Conservation (phyloP, 495 filamentous ascomycete genomes). For the Daldinia vernicosa region DNA sequence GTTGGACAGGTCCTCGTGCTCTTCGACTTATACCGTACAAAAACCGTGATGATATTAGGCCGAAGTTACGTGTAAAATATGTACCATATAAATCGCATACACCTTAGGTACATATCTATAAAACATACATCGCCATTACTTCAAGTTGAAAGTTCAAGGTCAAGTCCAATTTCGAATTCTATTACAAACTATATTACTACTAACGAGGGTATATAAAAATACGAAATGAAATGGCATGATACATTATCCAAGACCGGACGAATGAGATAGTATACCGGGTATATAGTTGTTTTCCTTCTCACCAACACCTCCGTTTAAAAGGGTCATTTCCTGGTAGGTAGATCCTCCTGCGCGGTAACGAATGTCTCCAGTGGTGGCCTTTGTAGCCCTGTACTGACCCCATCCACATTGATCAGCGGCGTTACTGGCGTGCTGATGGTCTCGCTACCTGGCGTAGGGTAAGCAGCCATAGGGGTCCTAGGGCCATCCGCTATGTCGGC, state of each 20-base stretch:
- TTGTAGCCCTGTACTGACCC: conserved; percentile 1
- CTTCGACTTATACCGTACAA: background rate
- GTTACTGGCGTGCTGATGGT: conserved; percentile 3
- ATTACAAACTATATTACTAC: conserved; percentile 10
- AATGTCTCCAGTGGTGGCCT: conserved; percentile 54
- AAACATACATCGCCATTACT: background rate
- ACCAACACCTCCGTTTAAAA: conserved; percentile 10
- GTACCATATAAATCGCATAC: conserved; percentile 26
- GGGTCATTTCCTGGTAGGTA: conserved; percentile 32
- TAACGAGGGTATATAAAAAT: conserved; percentile 37
- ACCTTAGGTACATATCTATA: conserved; percentile 7
- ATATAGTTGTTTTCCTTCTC: conserved; percentile 33
- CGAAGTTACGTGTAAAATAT: conserved; percentile 4
- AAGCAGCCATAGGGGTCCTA: background rate
- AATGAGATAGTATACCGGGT: conserved; percentile 32
- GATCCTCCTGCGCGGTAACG: conserved; percentile 52
- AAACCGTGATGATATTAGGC: background rate
- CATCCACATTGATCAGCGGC: conserved; percentile 8
- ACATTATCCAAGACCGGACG: conserved; percentile 25
- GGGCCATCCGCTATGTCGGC: background rate
- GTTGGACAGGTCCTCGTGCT: background rate
- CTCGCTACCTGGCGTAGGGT: background rate
- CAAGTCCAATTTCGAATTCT: conserved; percentile 23
- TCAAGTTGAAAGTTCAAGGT: background rate
- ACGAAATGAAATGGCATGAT: conserved; percentile 20